phyloP scores from a whole-genome alignment of 306 rosid species.

The Prosopis cineraria region DNA sequence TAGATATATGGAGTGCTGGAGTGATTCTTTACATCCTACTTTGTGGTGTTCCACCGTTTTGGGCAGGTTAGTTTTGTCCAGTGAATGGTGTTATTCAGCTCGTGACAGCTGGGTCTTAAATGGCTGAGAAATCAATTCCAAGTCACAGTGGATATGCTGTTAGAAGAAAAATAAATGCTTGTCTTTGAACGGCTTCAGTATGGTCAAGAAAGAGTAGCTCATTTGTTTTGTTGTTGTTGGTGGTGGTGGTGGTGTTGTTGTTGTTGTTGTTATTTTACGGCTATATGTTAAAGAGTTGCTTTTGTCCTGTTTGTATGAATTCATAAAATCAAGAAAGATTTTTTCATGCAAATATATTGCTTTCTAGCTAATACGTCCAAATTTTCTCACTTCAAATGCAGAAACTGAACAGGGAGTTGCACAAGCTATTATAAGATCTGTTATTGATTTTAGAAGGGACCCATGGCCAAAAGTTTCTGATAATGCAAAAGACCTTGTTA shows the following conservation, averaged over 20 bases:
- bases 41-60: constrained; percentile 93
- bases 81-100: constrained; percentile 17
- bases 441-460: constrained; percentile 83
- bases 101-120: constrained; percentile 3
- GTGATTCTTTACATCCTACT: constrained; percentile 89
- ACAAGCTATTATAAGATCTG: constrained; percentile 89
- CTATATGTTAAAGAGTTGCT: background rate
- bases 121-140: constrained; percentile 15
- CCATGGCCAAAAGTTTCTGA: constrained; percentile 98
- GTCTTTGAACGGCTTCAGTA: background rate
- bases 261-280: background rate
- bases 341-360: background rate
- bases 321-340: background rate
- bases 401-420: constrained; percentile 99
- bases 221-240: too few relatives aligned
- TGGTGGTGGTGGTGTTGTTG: too few relatives aligned
- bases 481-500: constrained; percentile 91
- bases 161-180: constrained; percentile 15
- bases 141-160: background rate
- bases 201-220: background rate
- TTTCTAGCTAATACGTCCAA: background rate
- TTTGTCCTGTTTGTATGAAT: background rate
- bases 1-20: constrained; percentile 98
- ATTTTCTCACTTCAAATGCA: constrained; percentile 42
- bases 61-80: constrained; percentile 84